Percentiles rank a stretch among this genome's conserved stretches.
Evolutionary conservation across 805 yeast species (phyloP).

Genomic region (Kodamaea laetipori): DNA sequence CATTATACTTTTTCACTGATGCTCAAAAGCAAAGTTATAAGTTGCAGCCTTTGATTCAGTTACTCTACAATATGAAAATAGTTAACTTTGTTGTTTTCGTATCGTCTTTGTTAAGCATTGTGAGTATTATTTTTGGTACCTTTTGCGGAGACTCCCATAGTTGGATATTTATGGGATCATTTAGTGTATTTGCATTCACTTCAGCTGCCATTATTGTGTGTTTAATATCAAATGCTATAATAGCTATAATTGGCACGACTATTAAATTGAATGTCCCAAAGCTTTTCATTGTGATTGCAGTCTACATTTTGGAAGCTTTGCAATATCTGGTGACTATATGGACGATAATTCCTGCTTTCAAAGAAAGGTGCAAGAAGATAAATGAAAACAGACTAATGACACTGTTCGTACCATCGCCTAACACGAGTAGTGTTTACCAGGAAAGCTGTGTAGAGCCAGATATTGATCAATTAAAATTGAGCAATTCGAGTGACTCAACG

Average conservation of each 20-base stretch:
- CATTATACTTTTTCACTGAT: slow-evolving; percentile 2
- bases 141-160: neutral
- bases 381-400: slow-evolving; percentile 14
- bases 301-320: neutral
- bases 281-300: neutral
- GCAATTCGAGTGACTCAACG: too few species aligned
- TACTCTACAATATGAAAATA: slow-evolving; percentile 10
- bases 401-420: slow-evolving; percentile 14
- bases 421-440: neutral
- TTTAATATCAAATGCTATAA: neutral
- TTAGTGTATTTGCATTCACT: neutral
- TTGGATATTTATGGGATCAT: slow-evolving; percentile 1
- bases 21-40: slow-evolving; percentile 12
- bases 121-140: neutral
- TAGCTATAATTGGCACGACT: neutral
- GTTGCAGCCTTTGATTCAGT: slow-evolving; percentile 12
- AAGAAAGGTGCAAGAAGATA: slow-evolving; percentile 5
- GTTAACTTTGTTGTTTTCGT: slow-evolving; percentile 18
- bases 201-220: neutral
- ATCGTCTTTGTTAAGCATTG: neutral
- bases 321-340: slow-evolving; percentile 2
- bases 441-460: neutral
- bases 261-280: neutral
- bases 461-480: neutral
- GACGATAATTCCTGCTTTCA: slow-evolving; percentile 6